Evolutionary conservation across 495 filamentous ascomycete species (phyloP), one percentile per base, ranked within the genome.

Genomic region (Neurospora sp.): DNA sequence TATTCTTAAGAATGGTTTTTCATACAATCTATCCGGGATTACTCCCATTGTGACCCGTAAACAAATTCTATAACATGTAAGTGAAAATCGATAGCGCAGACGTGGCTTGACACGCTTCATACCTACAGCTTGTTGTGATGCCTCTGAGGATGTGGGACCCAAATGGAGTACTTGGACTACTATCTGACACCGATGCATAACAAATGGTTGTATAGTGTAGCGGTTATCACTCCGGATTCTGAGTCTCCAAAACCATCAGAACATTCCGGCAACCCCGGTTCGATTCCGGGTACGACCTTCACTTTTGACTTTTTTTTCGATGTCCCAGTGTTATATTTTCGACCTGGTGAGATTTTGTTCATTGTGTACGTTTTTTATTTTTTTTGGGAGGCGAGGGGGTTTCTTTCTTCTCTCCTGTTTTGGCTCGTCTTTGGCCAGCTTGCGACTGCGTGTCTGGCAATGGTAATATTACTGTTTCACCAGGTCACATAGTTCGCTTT

Each of bases 231-330:
- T 65, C 53, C 53, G 53, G 53, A 61, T 61, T 61, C 53, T 61
- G 53, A 61, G 5, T 61, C 12, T 61, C 45, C 12, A 20, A 48
- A n/a, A 20, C n/a, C 9, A 22, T 61, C 53, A 61, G 53, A 61
- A 61, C 22, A 40, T 77, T 78, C 75, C 72, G 77, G 77, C 31
- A 73, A 79, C 77, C 77, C 77, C 76, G 76, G 76, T 79, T 79
- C 76, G 77, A 79, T 76, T 78, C 77, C 76, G 77, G 77, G 77
- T 78, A 79, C 74, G 77, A 78, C 77, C 77, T 79, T 70, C 10
- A 27, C 4, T 53, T 59, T 31, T 59, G 20, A 3, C 2, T 59
- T 31, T 31, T 27, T 53, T 59, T 59, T 10, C 3, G 17, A 53
- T 59, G 9, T 27, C 20, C 2, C 8, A 27, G 5, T 27, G 22